Conservation (phyloP, 116 monocot genomes). For the Posidonia oceanica region DNA sequence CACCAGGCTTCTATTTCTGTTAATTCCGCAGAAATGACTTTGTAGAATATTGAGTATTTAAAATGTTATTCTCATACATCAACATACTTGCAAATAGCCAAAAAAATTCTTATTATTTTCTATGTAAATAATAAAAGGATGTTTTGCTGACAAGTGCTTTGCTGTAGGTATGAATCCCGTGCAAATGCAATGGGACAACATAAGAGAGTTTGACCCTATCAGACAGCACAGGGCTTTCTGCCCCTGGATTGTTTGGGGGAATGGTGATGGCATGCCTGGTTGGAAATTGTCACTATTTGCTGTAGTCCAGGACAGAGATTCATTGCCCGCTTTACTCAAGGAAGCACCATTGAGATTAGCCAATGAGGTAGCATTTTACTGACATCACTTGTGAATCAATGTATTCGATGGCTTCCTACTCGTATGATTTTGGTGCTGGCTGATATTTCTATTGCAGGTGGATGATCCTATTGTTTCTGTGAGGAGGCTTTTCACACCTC, state of each 20-base stretch:
- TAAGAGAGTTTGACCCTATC: slow-evolving; percentile 60
- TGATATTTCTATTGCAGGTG: slow-evolving; percentile 18
- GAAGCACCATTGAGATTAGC: slow-evolving; percentile 20
- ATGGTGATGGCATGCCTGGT: slow-evolving; percentile 44
- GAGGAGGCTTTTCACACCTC: slow-evolving; percentile 52
- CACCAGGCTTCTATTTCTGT: too few relatives aligned
- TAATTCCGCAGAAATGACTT: too few relatives aligned
- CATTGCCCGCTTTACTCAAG: slow-evolving; percentile 4
- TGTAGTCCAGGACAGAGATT: slow-evolving; percentile 33
- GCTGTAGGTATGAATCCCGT: slow-evolving; percentile 17
- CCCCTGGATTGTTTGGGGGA: slow-evolving; percentile 62
- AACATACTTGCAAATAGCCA: too few relatives aligned
- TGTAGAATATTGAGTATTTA: too few relatives aligned
- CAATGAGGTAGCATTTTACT: slow-evolving; percentile 40
- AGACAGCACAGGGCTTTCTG: slow-evolving; percentile 83
- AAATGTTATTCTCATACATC: too few relatives aligned
- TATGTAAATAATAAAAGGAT: too few relatives aligned
- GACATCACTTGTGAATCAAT: background rate
- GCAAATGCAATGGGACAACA: background rate
- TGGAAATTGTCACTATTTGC: slow-evolving; percentile 68
- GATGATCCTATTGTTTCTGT: slow-evolving; percentile 61
- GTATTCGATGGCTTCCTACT: background rate
- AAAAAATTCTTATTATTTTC: too few relatives aligned
- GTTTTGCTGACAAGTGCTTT: background rate
- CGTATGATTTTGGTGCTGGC: background rate